Evolutionary conservation across 495 filamentous ascomycete species (phyloP), one percentile per base, ranked within the genome.

Genomic region (Neurospora sp.): DNA sequence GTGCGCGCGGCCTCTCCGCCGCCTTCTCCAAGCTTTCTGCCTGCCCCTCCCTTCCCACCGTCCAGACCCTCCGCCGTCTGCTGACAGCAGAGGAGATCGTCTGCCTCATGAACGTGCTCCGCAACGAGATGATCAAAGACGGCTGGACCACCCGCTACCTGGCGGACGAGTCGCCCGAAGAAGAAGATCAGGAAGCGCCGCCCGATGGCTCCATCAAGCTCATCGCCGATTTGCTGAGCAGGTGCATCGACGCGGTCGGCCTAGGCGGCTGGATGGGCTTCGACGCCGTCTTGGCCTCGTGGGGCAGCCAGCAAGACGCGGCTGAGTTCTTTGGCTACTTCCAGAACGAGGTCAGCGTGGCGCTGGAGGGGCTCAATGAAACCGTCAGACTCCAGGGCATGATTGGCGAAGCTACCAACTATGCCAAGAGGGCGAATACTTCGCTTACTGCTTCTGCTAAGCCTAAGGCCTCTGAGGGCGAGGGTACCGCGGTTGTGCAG

Each of bases 221-320:
- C 48, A 89, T 93, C 72, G 86, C 87, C 39, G 87, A 90, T 71
- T 82, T 96, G 9, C 86, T 97, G 41, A 91, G 88, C 77, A 89
- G 90, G 75, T 90, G 92, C 48, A 85, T 97, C 11, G 94, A 98
- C 82, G 90, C 93, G 11, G 87, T 97, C n/a, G 93, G 94, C 11
- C 86, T 92, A 20, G 90, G 88, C 14, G 93, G 93, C 39, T 98
- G 92, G 92, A 88, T 97, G 70, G 83, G 89, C 8, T 89, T 89
- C 42, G 85, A 87, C 39, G 80, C 85, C 5, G 81, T 85, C 54
- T 75, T 86, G n/a, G 81, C 83, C 7, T 84, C 85, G 27, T 80
- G 76, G 4, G 79, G 81, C 71, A 76, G 70, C 69, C 74, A 78
- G 23, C 83, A 86, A 37, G 81, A 89, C 27, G 83, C 85, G 4